These are phyloP conservation scores for Fusarium sp. DNA, from an alignment of 2,329 filamentous ascomycete genomes.

Conservation along the genomic window DNA sequence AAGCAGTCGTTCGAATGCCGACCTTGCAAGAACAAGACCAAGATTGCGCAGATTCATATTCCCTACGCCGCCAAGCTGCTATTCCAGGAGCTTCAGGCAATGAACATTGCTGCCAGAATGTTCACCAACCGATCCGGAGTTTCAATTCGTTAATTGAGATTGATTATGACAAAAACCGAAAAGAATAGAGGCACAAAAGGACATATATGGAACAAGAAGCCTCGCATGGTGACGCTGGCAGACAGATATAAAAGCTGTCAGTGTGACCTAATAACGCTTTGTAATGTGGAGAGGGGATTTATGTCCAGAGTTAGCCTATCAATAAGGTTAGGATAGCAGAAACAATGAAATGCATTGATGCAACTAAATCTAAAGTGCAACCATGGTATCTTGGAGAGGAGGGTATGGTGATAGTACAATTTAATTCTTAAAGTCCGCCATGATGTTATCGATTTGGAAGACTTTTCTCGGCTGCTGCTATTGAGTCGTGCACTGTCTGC, in stretches of 20 bases:
- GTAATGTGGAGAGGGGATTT: slow-evolving; percentile 39
- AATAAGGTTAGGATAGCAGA: slow-evolving; percentile 39
- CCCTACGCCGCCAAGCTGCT: slow-evolving; percentile 97
- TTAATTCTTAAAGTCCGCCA: neutral
- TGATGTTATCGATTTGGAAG: slow-evolving; percentile 45
- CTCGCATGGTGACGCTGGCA: slow-evolving; percentile 11
- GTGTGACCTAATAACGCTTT: slow-evolving; percentile 34
- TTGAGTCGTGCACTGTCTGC: slow-evolving; percentile 75
- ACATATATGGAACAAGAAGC: slow-evolving; percentile 22
- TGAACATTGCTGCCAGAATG: slow-evolving; percentile 99
- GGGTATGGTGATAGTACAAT: slow-evolving; percentile 28
- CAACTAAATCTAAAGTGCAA: slow-evolving; percentile 16
- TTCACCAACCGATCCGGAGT: slow-evolving; percentile 88
- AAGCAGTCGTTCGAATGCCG: slow-evolving; percentile 97
- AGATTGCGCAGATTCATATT: slow-evolving; percentile 97
- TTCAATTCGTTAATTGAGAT: slow-evolving; percentile 69
- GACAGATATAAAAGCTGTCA: slow-evolving; percentile 12
- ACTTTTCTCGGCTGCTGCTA: slow-evolving; percentile 45
- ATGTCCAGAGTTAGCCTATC: slow-evolving; percentile 41
- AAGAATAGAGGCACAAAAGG: slow-evolving; percentile 25
- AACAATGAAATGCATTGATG: slow-evolving; percentile 44
- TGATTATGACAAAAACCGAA: slow-evolving; percentile 10
- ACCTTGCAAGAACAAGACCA: slow-evolving; percentile 98
- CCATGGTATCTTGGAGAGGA: slow-evolving; percentile 31
- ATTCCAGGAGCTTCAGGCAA: slow-evolving; percentile 96